Evolutionary conservation across 306 rosid genomes (phyloP).

Genomic region (Castanea crenata): DNA sequence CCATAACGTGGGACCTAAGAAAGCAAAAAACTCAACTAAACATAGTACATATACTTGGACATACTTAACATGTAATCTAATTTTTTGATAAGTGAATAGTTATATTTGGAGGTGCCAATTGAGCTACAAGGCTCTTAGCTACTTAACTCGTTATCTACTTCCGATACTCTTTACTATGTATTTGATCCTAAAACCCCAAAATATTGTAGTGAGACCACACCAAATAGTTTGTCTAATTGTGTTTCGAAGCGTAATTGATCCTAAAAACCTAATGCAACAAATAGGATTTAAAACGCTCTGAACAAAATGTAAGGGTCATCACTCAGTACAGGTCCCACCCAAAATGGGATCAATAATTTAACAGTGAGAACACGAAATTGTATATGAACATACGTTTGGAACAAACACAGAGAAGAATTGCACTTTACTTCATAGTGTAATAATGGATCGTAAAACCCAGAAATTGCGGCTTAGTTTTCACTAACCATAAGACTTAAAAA

Average conservation of each 20-base stretch:
- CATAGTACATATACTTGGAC: neutral
- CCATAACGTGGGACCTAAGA: neutral
- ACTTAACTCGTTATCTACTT: neutral
- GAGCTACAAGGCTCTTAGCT: neutral
- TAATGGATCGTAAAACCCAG: neutral
- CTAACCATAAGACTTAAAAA: neutral
- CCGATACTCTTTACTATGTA: too few species aligned
- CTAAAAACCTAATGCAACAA: neutral
- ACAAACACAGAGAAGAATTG: too few species aligned
- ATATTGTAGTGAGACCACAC: neutral
- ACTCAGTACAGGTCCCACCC: too few species aligned
- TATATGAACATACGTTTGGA: too few species aligned
- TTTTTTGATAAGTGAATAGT: too few species aligned
- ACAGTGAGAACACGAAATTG: too few species aligned
- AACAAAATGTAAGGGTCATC: neutral
- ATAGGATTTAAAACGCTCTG: neutral
- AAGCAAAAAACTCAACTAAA: neutral
- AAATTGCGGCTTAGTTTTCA: neutral
- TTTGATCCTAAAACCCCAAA: neutral
- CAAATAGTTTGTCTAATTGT: neutral
- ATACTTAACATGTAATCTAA: neutral
- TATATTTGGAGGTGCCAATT: too few species aligned
- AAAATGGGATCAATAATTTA: too few species aligned
- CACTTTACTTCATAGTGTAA: neutral
- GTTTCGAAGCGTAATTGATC: neutral